Evolutionary conservation across 768 basidiomycete genomes (phyloP), one percentile per base, ranked within the genome.

Genomic region (Filobasidium wieringae): DNA sequence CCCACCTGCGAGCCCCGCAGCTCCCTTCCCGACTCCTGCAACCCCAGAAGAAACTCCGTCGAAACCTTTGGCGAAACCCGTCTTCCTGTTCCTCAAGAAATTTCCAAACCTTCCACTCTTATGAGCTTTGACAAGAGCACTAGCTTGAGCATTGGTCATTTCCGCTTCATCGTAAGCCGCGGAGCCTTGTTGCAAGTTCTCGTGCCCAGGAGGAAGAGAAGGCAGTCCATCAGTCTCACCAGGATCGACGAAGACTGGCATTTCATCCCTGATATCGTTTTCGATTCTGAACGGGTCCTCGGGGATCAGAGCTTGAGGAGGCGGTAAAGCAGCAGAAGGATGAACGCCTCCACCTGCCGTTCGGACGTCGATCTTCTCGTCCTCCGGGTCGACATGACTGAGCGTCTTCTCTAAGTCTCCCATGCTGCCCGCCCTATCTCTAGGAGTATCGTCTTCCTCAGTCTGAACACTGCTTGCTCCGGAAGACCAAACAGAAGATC

Each of bases 191-290:
- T 51, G 31, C 26, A 34, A 49, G 26, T 32, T 53, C 56, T 45
- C 58, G 41, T 76, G 74, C 7, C 76, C 64, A 37, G 76, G 66
- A 37, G 70, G 66, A 12, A 77, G 64, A 36, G 78, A 77, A 0
- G 82, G 82, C 27, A 88, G 69, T 0, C 86, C 86, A 36, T 81
- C 82, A 49, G 77, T 79, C 69, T 88, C 86, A 49, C 78, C 70
- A 0, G 80, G 79, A 54, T 80, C 81, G 63, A 87, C 83, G 67
- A 78, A 84, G 49, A 61, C 57, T n/a, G 56, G 37, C 55, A 63
- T 51, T 30, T 61, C 41, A 15, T 53, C 45, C 41, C 59, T 47
- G 26, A 58, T 52, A 41, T 66, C 52, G 24, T 55, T 15, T 58
- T 58, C 57, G 26, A 34, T 39, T 14, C 26, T 26, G 27, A 31